These are phyloP conservation scores for Neurospora sp. DNA, from an alignment of 495 filamentous ascomycete genomes.

Conservation along the genomic window DNA sequence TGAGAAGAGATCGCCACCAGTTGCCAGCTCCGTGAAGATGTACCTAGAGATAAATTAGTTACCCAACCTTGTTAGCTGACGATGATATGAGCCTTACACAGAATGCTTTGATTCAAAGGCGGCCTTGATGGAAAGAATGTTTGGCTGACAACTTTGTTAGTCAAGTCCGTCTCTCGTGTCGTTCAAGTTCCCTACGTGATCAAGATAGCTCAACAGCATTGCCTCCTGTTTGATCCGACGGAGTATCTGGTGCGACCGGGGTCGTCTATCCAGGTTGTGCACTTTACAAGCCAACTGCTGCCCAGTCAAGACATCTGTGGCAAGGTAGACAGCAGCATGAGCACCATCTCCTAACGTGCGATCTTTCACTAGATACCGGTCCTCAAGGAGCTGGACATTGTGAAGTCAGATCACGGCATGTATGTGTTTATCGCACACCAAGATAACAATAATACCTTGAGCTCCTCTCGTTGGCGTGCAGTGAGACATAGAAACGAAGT, in stretches of 20 bases:
- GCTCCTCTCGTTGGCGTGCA: conserved; percentile 12
- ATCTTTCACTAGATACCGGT: conserved; percentile 38
- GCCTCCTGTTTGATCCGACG: conserved; percentile 38
- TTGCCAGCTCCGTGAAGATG: conserved; percentile 55
- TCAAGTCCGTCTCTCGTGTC: not conserved
- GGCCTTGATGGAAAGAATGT: conserved; percentile 48
- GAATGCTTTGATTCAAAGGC: conserved; percentile 40
- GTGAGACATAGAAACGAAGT: conserved; percentile 1
- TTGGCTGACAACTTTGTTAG: conserved; percentile 35
- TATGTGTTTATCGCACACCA: not conserved
- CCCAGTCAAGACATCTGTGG: conserved; percentile 53
- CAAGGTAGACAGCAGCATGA: conserved; percentile 76
- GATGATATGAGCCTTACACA: conserved; percentile 30
- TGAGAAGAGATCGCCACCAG: conserved; percentile 51
- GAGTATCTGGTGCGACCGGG: conserved; percentile 3
- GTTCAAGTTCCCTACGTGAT: conserved; percentile 39
- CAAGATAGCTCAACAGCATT: conserved; percentile 43
- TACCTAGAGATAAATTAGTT: conserved; percentile 34
- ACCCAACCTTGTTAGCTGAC: not conserved
- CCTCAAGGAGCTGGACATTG: conserved; percentile 31
- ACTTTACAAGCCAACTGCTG: conserved; percentile 74
- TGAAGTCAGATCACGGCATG: not conserved
- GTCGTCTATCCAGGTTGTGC: conserved; percentile 18
- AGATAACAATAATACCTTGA: conserved; percentile 10
- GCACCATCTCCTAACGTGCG: conserved; percentile 71